A percentile compares a stretch with the other conserved stretches of the same genome.
Evolutionary conservation across 129 eudicot species (phyloP).

Genomic region (Centella asiatica): DNA sequence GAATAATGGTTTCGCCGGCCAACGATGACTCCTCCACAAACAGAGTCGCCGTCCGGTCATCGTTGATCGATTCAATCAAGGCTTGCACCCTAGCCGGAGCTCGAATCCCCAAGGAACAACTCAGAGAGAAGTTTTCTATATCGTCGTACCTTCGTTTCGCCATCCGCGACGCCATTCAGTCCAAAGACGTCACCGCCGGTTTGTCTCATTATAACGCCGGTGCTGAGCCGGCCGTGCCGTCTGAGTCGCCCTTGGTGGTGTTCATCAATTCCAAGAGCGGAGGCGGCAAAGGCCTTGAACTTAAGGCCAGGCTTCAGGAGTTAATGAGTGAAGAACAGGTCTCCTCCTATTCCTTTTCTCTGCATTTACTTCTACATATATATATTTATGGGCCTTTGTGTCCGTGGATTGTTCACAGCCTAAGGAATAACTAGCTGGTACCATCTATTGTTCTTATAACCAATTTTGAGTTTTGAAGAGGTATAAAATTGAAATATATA

Average conservation of each 20-base stretch:
- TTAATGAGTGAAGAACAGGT: constrained; percentile 88
- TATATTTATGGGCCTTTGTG: too few species aligned
- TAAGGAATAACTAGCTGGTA: too few species aligned
- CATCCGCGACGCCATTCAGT: constrained; percentile 52
- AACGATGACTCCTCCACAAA: background rate
- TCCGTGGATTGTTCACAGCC: too few species aligned
- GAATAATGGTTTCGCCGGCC: background rate
- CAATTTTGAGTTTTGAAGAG: too few species aligned
- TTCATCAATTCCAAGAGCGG: constrained; percentile 83
- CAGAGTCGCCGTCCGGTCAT: constrained; percentile 39
- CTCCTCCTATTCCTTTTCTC: too few species aligned
- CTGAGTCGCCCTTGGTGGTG: constrained; percentile 69
- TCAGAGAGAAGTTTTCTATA: constrained; percentile 39
- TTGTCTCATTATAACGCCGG: constrained; percentile 28
- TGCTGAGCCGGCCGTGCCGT: constrained; percentile 21
- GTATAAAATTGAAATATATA: too few species aligned
- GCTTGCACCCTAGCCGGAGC: constrained; percentile 56
- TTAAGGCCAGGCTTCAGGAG: constrained; percentile 55
- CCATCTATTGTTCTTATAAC: too few species aligned
- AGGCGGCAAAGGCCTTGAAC: constrained; percentile 75
- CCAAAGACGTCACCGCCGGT: constrained; percentile 43
- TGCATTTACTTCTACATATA: too few species aligned
- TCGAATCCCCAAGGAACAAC: constrained; percentile 49
- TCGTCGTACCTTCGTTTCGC: constrained; percentile 69
- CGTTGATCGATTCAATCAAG: constrained; percentile 64